A percentile compares a stretch with the other conserved stretches of the same genome.
Evolutionary conservation across 2,329 filamentous ascomycete genomes (phyloP).

Genomic region (Sarocladiaceae sp.): DNA sequence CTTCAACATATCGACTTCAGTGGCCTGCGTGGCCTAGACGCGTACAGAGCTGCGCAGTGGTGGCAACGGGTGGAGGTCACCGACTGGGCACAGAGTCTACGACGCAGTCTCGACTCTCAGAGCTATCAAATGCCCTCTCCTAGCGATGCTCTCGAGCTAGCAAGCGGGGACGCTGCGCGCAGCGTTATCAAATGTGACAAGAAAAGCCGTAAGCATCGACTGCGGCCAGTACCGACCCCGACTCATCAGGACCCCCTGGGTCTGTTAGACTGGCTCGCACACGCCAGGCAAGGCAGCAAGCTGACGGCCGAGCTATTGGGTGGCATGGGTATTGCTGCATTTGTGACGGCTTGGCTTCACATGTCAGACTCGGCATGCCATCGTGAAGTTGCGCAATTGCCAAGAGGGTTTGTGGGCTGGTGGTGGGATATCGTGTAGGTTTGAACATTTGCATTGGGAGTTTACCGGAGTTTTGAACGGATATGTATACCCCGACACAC

Average conservation of each 20-base stretch:
- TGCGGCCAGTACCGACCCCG: background rate
- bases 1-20: background rate
- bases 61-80: slow-evolving; percentile 29
- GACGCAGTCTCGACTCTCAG: slow-evolving; percentile 30
- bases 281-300: slow-evolving; percentile 61
- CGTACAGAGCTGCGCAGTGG: slow-evolving; percentile 14
- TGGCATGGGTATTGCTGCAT: slow-evolving; percentile 69
- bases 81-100: slow-evolving; percentile 32
- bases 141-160: background rate
- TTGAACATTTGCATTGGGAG: background rate
- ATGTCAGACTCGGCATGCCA: slow-evolving; percentile 9
- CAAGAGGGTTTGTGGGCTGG: slow-evolving; percentile 6
- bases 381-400: background rate
- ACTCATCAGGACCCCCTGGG: slow-evolving; percentile 72
- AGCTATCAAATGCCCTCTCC: slow-evolving; percentile 12
- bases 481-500: background rate
- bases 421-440: slow-evolving; percentile 4
- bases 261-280: slow-evolving; percentile 64
- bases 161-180: background rate
- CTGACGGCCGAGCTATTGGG: slow-evolving; percentile 70
- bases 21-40: background rate
- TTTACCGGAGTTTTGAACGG: background rate
- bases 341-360: slow-evolving; percentile 57
- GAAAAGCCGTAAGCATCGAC: slow-evolving; percentile 11
- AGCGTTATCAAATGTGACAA: background rate